Percentiles rank a stretch among this genome's conserved stretches.
Conservation (phyloP, 2,329 filamentous ascomycete genomes). For the Aurifilum marmelostoma region DNA sequence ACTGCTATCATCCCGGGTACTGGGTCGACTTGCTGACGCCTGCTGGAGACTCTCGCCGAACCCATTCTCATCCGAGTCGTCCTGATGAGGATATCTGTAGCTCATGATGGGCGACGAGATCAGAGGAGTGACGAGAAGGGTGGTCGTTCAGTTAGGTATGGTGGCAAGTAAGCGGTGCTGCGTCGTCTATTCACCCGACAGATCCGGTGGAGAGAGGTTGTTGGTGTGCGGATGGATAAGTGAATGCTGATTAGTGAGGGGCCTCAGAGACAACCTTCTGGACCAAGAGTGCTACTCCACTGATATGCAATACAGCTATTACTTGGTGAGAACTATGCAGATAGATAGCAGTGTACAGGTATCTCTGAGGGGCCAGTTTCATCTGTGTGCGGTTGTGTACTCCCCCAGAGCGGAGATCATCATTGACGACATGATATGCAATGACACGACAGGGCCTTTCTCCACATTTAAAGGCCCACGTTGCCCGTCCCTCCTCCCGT, state of each 20-base stretch:
- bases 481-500: background rate
- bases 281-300: background rate
- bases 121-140: background rate
- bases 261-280: background rate
- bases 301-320: background rate
- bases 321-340: background rate
- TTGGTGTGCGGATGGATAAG: background rate
- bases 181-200: background rate
- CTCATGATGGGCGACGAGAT: conserved; percentile 20
- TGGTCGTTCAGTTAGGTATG: background rate
- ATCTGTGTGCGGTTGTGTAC: background rate
- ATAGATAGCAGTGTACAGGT: background rate
- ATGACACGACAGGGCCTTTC: conserved; percentile 9
- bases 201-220: conserved; percentile 13
- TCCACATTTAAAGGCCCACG: background rate
- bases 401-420: background rate
- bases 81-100: conserved; percentile 26
- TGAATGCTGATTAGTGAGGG: background rate
- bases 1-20: conserved; percentile 10
- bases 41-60: conserved; percentile 27
- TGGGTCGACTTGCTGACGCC: conserved; percentile 12
- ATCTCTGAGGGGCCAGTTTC: background rate
- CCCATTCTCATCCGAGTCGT: conserved; percentile 29
- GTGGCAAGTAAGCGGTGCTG: background rate
- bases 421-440: conserved; percentile 29